These are phyloP conservation scores for Ophiognomonia clavigignenti-juglandacearum DNA, from an alignment of 2,329 filamentous ascomycete species.

Conservation along the genomic window DNA sequence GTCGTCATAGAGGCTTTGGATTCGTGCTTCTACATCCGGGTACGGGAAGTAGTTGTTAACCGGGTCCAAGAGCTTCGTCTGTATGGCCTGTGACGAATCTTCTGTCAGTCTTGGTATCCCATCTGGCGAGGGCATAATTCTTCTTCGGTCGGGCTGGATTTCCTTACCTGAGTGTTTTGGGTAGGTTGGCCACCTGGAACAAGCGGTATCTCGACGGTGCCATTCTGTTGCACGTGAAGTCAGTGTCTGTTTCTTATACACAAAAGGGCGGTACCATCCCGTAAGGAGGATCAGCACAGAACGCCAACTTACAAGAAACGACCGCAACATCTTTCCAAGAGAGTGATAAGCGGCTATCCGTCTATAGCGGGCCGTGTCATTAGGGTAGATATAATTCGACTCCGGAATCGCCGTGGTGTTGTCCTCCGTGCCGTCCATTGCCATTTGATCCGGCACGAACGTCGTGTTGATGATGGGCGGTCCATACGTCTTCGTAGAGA, in stretches of 20 bases:
- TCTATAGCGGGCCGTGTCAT: conserved; percentile 25
- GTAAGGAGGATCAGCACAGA: too few relatives aligned
- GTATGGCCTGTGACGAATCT: conserved; percentile 22
- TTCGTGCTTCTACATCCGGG: conserved; percentile 21
- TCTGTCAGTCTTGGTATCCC: conserved; percentile 15
- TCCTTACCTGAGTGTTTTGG: conserved; percentile 19
- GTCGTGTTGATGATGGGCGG: conserved; percentile 30
- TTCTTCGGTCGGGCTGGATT: too few relatives aligned
- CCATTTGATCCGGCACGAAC: conserved; percentile 21
- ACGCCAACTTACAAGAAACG: conserved; percentile 18
- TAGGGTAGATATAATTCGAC: conserved; percentile 27
- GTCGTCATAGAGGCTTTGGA: conserved; percentile 30
- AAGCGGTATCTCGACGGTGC: conserved; percentile 24
- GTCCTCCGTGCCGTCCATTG: conserved; percentile 32
- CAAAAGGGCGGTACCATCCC: too few relatives aligned
- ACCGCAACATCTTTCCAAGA: conserved; percentile 28
- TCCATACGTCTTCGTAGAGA: conserved; percentile 21
- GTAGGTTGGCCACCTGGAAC: conserved; percentile 21
- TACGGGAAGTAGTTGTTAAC: conserved; percentile 27
- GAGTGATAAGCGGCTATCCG: conserved; percentile 30
- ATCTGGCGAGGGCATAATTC: too few relatives aligned
- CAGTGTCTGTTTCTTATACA: too few relatives aligned
- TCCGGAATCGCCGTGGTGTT: conserved; percentile 28
- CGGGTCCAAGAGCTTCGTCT: conserved; percentile 37
- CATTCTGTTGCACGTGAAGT: conserved; percentile 18